Evolutionary conservation across 192 early-diverging fungal species (phyloP), one percentile per base, ranked within the genome.

Genomic region (Coemansia sp.): DNA sequence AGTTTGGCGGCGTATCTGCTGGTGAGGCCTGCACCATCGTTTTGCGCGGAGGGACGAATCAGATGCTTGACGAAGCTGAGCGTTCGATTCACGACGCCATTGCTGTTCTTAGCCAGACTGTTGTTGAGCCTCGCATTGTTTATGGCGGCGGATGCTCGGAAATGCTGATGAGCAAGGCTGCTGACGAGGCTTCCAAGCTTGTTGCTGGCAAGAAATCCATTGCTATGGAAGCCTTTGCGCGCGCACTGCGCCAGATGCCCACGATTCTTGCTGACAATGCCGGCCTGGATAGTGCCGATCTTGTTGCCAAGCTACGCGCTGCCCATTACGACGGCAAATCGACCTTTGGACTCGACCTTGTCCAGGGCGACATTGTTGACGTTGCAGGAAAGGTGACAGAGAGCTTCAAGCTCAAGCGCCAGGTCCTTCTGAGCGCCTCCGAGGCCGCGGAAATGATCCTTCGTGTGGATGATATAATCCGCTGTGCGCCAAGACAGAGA

Each of bases 21-120:
- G 95, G 96, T 43, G 92, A 95, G 76, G 97, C 98, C 12, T 99
- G 96, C 79, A 98, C 98, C n/a, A 87, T 99, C 67, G 95, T 99
- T 6, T 84, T 99, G 44, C 94, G 98, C 63, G 95, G 96, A 67
- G 95, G 96, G 21, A 97, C 95, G 14, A 85, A 88, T 64, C 95
- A 99, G 72, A 81, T 99, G 60, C 87, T 99, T 39, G 98, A 98
- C 83, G 96, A 99, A 76, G 94, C 95, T 26, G 98, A 99, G 85
- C 89, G 98, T 49, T 95, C 93, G 10, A 87, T 99, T 53, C 98
- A 99, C 72, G 98, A 98, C 73, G 96, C 98, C 21, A 87, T 99
- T 51, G 92, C 91, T 60, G 98, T 99, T 7, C 85, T 99, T 34
- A 93, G 93, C 68, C 96, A 98, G 78, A 97, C 96, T 20, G 90